Evolutionary conservation across 1,139 yeast species (phyloP).

Genomic region (Yamadazyma epiphylla): DNA sequence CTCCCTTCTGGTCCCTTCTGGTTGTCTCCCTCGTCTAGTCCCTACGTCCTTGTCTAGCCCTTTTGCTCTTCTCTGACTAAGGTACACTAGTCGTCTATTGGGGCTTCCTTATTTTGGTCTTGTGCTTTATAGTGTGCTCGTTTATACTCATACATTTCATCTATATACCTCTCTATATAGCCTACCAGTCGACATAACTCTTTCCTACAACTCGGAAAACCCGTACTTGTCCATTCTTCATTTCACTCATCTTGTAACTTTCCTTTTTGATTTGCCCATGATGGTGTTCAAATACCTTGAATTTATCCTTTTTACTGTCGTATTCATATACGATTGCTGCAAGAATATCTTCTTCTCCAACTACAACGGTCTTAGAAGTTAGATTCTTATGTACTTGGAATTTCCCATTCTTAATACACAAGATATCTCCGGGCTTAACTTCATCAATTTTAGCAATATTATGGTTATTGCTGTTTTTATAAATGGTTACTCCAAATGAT

Average conservation of each 20-base stretch:
- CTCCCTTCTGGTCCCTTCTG: too few species aligned
- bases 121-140: conserved; percentile 2
- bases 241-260: conserved; percentile 63
- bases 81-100: conserved; percentile 5
- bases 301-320: conserved; percentile 72
- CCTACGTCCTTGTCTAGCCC: too few species aligned
- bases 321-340: conserved; percentile 55
- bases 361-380: conserved; percentile 41
- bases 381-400: conserved; percentile 68
- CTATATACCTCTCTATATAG: not conserved
- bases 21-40: too few species aligned
- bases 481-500: conserved; percentile 71
- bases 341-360: conserved; percentile 39
- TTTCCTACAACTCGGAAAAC: conserved; percentile 52
- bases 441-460: conserved; percentile 59
- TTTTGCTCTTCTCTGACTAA: too few species aligned
- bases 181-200: conserved; percentile 11
- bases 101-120: conserved; percentile 12
- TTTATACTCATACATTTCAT: not conserved
- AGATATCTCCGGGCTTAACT: conserved; percentile 77
- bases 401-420: conserved; percentile 70
- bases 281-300: conserved; percentile 67
- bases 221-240: conserved; percentile 75
- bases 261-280: conserved; percentile 56
- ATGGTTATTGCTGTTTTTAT: conserved; percentile 40